Evolutionary conservation across 163 green algal species (phyloP).

Genomic region (Prototheca cutis): DNA sequence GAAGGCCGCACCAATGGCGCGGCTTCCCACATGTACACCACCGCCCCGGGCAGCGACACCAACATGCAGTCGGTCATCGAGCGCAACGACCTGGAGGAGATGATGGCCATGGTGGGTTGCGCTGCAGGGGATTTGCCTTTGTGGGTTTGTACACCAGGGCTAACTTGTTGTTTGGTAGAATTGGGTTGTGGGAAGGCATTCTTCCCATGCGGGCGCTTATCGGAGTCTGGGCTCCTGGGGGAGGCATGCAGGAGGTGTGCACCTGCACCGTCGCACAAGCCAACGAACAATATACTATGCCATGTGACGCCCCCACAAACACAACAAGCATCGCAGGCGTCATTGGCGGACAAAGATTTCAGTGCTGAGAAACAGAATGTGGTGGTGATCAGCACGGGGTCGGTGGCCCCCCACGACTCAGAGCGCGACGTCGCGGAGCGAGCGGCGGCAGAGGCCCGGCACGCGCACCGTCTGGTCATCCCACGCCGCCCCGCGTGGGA

Average conservation of each 20-base stretch:
- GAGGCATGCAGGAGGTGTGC: too few species aligned
- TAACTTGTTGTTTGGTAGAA: too few species aligned
- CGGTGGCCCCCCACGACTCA: constrained; percentile 18
- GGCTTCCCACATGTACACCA: constrained; percentile 48
- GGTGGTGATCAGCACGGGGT: constrained; percentile 54
- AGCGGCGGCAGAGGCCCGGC: constrained; percentile 37
- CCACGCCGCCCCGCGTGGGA: constrained; percentile 63
- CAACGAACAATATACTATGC: too few species aligned
- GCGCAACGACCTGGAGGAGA: constrained; percentile 80
- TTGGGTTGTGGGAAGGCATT: too few species aligned
- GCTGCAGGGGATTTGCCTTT: not conserved
- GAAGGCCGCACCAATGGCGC: constrained; percentile 13
- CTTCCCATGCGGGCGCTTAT: too few species aligned
- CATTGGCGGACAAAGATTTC: constrained; percentile 83
- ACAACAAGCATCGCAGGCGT: constrained; percentile 61
- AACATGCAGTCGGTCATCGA: constrained; percentile 80
- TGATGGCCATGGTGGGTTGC: constrained; percentile 80
- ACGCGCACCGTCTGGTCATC: constrained; percentile 43
- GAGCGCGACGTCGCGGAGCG: constrained; percentile 37
- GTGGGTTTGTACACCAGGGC: not conserved
- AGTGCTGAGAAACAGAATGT: constrained; percentile 61
- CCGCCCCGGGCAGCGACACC: constrained; percentile 22
- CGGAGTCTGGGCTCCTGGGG: too few species aligned
- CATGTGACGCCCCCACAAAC: too few species aligned
- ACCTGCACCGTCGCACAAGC: too few species aligned